Conservation (phyloP, 2,329 filamentous ascomycete species). For the Lecanicillium sp. region DNA sequence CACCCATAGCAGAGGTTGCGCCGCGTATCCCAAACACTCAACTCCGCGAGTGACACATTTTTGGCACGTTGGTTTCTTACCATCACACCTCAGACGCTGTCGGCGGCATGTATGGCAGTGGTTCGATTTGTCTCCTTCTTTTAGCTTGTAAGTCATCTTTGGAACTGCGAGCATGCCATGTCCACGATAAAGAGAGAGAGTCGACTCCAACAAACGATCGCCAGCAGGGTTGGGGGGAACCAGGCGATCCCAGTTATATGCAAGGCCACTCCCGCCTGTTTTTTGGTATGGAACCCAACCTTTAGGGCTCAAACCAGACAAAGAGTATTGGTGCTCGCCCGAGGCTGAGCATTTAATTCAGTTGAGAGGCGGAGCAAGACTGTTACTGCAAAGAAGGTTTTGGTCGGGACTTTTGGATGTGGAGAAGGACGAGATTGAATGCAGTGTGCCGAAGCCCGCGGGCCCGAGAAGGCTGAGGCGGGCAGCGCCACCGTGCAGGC, state of each 20-base stretch:
- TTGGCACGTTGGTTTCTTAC: constrained; percentile 7
- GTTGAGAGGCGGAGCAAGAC: neutral
- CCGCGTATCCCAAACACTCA: constrained; percentile 12
- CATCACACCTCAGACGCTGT: constrained; percentile 11
- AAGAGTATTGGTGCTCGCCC: too few relatives aligned
- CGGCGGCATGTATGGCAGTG: constrained; percentile 11
- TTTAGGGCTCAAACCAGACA: too few relatives aligned
- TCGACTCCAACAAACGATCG: too few relatives aligned
- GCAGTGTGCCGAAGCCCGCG: too few relatives aligned
- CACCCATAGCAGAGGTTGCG: constrained; percentile 11
- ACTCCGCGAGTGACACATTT: constrained; percentile 10
- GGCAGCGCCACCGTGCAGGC: too few relatives aligned
- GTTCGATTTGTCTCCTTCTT: constrained; percentile 2
- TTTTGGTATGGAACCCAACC: too few relatives aligned
- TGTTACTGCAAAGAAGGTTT: neutral
- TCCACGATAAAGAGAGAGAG: too few relatives aligned
- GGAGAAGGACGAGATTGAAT: neutral
- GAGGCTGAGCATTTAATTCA: constrained; percentile 7
- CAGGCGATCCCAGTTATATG: too few relatives aligned
- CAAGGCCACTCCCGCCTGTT: too few relatives aligned
- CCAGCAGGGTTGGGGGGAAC: too few relatives aligned
- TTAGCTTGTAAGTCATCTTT: neutral
- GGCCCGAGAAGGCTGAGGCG: too few relatives aligned
- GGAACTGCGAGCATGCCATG: too few relatives aligned
- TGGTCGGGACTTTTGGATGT: constrained; percentile 14